A percentile compares a stretch with the other conserved stretches of the same genome.
phyloP scores from a whole-genome alignment of 306 rosid genomes.

The Argentina anserina region DNA sequence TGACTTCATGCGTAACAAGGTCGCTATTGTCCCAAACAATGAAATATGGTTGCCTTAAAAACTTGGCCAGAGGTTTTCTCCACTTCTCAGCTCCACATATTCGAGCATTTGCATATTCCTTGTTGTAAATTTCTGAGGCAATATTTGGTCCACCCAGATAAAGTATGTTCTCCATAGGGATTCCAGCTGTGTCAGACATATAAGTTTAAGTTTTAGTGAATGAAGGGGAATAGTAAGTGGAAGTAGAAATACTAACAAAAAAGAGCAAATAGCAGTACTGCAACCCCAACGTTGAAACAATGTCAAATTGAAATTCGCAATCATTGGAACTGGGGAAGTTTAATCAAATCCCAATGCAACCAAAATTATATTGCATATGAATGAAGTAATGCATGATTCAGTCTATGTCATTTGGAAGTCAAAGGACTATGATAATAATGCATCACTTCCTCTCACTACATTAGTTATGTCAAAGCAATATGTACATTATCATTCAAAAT shows the following conservation, averaged over 20 bases:
- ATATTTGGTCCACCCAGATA: slow-evolving; percentile 96
- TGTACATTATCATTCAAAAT: neutral
- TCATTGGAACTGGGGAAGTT: neutral
- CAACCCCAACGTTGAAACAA: neutral
- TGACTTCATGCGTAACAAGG: slow-evolving; percentile 90
- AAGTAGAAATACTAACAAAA: neutral
- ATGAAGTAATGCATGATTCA: neutral
- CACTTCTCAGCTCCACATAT: slow-evolving; percentile 93
- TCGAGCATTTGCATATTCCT: slow-evolving; percentile 96
- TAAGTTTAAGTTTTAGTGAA: slow-evolving; percentile 7
- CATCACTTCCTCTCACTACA: neutral
- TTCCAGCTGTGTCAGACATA: slow-evolving; percentile 58
- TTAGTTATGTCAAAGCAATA: neutral
- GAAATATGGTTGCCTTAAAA: slow-evolving; percentile 82
- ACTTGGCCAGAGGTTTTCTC: slow-evolving; percentile 84
- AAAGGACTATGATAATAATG: neutral
- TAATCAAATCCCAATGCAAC: neutral
- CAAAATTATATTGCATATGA: neutral
- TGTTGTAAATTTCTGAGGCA: slow-evolving; percentile 88
- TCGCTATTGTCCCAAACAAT: slow-evolving; percentile 96
- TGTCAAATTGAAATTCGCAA: neutral
- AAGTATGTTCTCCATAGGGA: slow-evolving; percentile 82
- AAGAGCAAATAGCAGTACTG: slow-evolving; percentile 7
- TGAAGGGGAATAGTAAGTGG: neutral
- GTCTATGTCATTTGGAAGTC: neutral